These are phyloP conservation scores for Oryza punctata DNA, from an alignment of 176 grass and related monocot genomes.

Conservation along the genomic window DNA sequence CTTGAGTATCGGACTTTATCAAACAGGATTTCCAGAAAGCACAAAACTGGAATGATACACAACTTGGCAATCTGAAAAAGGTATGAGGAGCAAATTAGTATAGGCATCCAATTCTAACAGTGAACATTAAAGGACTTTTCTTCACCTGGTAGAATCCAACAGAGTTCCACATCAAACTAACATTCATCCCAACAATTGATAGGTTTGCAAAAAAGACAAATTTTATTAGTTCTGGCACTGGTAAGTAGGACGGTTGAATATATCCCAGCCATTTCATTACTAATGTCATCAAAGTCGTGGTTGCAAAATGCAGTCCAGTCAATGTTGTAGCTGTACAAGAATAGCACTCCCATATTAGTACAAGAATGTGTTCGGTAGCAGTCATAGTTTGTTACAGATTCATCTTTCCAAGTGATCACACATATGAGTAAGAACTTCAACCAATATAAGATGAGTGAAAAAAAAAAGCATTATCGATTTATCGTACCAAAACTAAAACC, in stretches of 20 bases:
- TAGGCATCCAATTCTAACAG: background rate
- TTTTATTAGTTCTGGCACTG: conserved; percentile 21
- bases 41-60: conserved; percentile 50
- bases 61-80: conserved; percentile 50
- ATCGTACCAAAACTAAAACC: conserved; percentile 26
- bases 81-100: background rate
- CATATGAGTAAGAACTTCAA: background rate
- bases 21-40: conserved; percentile 46
- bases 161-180: conserved; percentile 29
- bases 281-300: background rate
- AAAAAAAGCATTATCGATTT: background rate
- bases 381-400: background rate
- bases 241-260: conserved; percentile 21
- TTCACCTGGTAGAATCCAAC: conserved; percentile 47
- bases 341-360: background rate
- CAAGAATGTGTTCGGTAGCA: background rate
- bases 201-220: conserved; percentile 11
- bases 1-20: conserved; percentile 46
- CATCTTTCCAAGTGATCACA: background rate
- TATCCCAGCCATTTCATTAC: conserved; percentile 1
- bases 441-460: background rate
- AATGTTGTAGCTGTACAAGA: background rate
- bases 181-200: conserved; percentile 15
- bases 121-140: background rate
- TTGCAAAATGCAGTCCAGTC: conserved; percentile 4